These are phyloP conservation scores for Vicia sativa DNA, from an alignment of 306 rosid species.

Conservation along the genomic window DNA sequence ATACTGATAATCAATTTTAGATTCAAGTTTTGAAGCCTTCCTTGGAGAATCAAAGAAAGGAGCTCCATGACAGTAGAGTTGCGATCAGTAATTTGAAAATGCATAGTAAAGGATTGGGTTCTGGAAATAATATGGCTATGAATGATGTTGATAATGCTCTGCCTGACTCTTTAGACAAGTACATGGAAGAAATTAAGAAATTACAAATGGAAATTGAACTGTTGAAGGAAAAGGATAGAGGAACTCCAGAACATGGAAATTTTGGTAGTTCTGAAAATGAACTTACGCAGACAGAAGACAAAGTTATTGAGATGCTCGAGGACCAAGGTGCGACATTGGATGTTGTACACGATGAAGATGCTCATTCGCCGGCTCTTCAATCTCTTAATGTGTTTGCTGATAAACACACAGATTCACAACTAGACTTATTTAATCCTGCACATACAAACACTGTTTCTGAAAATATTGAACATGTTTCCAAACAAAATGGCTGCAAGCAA, in stretches of 20 bases:
- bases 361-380: slow-evolving; percentile 44
- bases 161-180: slow-evolving; percentile 54
- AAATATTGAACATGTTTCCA: slow-evolving; percentile 49
- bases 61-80: slow-evolving; percentile 67
- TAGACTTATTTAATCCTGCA: slow-evolving; percentile 40
- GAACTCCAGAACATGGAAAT: slow-evolving; percentile 40
- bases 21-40: slow-evolving; percentile 73
- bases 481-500: slow-evolving; percentile 43
- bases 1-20: slow-evolving; percentile 53
- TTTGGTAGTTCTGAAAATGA: slow-evolving; percentile 50
- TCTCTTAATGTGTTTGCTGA: slow-evolving; percentile 43
- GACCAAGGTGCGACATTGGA: slow-evolving; percentile 50
- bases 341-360: slow-evolving; percentile 43
- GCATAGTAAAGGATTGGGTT: slow-evolving; percentile 56
- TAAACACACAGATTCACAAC: slow-evolving; percentile 49
- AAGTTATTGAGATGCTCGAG: slow-evolving; percentile 69
- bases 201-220: slow-evolving; percentile 69
- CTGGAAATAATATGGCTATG: slow-evolving; percentile 43
- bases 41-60: slow-evolving; percentile 72
- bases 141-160: slow-evolving; percentile 48
- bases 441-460: slow-evolving; percentile 40
- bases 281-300: slow-evolving; percentile 55
- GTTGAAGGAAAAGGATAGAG: slow-evolving; percentile 52
- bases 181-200: slow-evolving; percentile 78
- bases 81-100: slow-evolving; percentile 77